Evolutionary conservation across 768 basidiomycete species (phyloP), one percentile per base, ranked within the genome.

Genomic region (Podaxis rugospora): DNA sequence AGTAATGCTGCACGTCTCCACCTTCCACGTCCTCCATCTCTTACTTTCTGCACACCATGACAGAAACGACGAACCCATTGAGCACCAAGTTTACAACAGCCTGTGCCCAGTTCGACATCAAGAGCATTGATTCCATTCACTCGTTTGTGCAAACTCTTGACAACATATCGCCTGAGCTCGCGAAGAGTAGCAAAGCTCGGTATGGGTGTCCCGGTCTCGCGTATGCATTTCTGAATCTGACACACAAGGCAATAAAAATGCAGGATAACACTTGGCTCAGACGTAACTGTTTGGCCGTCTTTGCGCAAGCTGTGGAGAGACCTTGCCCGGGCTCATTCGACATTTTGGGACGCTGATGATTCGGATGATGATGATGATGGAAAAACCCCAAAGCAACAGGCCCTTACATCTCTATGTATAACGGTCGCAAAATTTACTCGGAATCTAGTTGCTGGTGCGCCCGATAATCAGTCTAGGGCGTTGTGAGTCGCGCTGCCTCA

Each of bases 381-480:
- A 39, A 65, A 69, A 60, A 66, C 68, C 55, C 68, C 67, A 55
- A 70, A 76, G 52, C 70, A 78, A 58, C 62, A 68, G 10, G 65
- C 69, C 27, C 76, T 81, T 5, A 76, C 75, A 52, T 64, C 66
- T 0, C 69, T 85, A 10, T 79, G 80, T 61, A 74, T 73, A n/a
- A 78, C 76, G 65, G 67, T 93, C 21, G 88, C 86, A 6, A 88
- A 85, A 67, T 87, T 95, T 68, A 93, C 91, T 13, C 82, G 95
- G 62, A 95, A 97, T 69, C 73, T 95, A 9, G 85, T 92, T 36
- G 92, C 92, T 9, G 90, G 86, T 5, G 81, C 87, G 14, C 79
- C 84, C 6, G 69, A 70, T n/a, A 92, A 93, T 72, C 95, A 97
- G 69, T 67, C 71, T 42, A 76, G 74, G 61, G 88, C 89, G 25